Evolutionary conservation across 176 grass and related monocot species (phyloP), one percentile per base, ranked within the genome.

Genomic region (Aegilops speltoides): DNA sequence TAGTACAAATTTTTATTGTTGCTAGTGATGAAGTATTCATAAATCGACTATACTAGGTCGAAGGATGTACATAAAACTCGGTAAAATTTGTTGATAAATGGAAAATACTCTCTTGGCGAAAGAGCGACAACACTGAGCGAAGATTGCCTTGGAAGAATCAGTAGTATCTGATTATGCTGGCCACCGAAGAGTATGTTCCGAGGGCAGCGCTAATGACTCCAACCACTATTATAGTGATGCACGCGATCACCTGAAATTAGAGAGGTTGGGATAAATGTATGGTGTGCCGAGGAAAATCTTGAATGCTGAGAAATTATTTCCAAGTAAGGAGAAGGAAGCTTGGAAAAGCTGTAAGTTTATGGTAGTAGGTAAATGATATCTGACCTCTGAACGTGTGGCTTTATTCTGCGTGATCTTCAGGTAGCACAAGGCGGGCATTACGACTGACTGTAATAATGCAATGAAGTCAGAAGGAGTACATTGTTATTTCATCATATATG

Each of bases 341-440:
- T 60, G 4, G 23, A 46, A 46, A 16, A 23, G 24, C 2, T 28
- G n/a, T 46, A 54, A 33, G 68, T 64, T 71, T 59, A 48, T 23
- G 50, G 14, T n/a, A n/a, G n/a, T n/a, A n/a, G n/a, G n/a, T 0
- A 23, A 24, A 24, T 80, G 29, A 3, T 37, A 45, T 10, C 28
- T 72, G 91, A 98, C 96, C 93, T 98, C 93, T 5, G 67, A 7
- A 31, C 33, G 36, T 80, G 91, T 96, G n/a, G 96, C 91, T 89
- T 98, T 96, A 40, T 88, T 91, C 54, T 86, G 46, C 13, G 37
- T 37, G n/a, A 96, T 98, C 93, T 88, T 94, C 87, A 98, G 70
- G 84, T 94, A 98, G 82, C 97, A 98, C 22, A 98, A 64, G 16
- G 97, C 86, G 3, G 97, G 97, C 82, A 98, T 93, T 96, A 98